These are phyloP conservation scores for Stachybotrys chartarum DNA, from an alignment of 2,329 filamentous ascomycete genomes.

Conservation along the genomic window DNA sequence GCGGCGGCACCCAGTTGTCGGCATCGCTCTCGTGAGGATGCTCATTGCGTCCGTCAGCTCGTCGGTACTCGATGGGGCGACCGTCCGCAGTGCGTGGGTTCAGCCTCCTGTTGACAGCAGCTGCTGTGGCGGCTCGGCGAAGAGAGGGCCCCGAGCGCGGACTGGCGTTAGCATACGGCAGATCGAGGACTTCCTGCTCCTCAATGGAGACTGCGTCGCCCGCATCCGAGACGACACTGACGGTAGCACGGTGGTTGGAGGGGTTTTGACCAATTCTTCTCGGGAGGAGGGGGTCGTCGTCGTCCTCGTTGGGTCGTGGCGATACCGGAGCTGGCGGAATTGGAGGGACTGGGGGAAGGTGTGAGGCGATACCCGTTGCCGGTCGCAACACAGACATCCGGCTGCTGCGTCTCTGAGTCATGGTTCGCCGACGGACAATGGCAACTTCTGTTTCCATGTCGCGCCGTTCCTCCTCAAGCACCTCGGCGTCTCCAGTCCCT, in stretches of 20 bases:
- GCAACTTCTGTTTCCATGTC: constrained; percentile 74
- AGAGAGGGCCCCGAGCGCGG: constrained; percentile 65
- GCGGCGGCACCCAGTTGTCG: constrained; percentile 82
- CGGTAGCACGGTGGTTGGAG: constrained; percentile 6
- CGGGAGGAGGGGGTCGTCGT: constrained; percentile 47
- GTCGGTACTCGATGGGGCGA: constrained; percentile 54
- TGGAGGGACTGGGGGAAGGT: constrained; percentile 17
- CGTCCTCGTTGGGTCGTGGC: constrained; percentile 23
- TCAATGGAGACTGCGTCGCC: constrained; percentile 42
- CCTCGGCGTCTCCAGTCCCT: constrained; percentile 61
- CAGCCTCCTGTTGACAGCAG: constrained; percentile 62
- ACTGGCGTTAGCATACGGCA: constrained; percentile 65
- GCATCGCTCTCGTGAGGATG: constrained; percentile 81
- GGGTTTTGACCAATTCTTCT: constrained; percentile 33
- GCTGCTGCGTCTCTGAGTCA: constrained; percentile 51
- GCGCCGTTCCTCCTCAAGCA: constrained; percentile 64
- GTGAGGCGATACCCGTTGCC: constrained; percentile 35
- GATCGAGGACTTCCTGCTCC: constrained; percentile 57
- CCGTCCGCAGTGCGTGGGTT: constrained; percentile 50
- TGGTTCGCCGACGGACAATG: constrained; percentile 67
- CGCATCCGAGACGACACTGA: constrained; percentile 24
- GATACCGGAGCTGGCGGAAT: constrained; percentile 14
- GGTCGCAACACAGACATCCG: constrained; percentile 41
- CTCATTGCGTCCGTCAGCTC: constrained; percentile 63
- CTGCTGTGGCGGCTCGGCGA: constrained; percentile 68